phyloP scores from a whole-genome alignment of 352 stramenopile genomes.

The Phytophthora cactorum region DNA sequence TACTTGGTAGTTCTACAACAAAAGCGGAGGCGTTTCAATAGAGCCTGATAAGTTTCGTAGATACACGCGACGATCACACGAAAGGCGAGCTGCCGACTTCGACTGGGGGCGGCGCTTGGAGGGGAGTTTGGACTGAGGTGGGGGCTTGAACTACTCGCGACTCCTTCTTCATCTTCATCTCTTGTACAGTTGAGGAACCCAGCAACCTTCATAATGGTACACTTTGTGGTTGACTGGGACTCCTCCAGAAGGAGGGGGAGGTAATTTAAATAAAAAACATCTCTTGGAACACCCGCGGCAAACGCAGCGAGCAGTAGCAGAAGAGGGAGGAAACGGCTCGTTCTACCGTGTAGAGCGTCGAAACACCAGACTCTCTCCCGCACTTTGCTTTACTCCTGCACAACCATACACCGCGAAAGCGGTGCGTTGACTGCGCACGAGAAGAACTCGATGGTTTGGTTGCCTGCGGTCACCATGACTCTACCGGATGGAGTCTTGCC shows the following conservation, averaged over 20 bases:
- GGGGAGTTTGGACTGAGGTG: conserved; percentile 12
- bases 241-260: conserved; percentile 16
- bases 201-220: conserved; percentile 47
- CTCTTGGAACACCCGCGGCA: conserved; percentile 26
- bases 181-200: conserved; percentile 35
- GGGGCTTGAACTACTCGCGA: conserved; percentile 33
- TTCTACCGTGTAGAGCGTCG: conserved; percentile 7
- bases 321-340: conserved; percentile 10
- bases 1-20: conserved; percentile 65
- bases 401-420: conserved; percentile 64
- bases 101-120: conserved; percentile 19
- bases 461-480: conserved; percentile 76
- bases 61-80: conserved; percentile 41
- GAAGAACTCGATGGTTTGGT: conserved; percentile 90
- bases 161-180: conserved; percentile 37
- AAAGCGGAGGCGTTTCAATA: conserved; percentile 17
- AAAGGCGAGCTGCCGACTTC: conserved; percentile 20
- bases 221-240: conserved; percentile 27
- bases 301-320: conserved; percentile 23
- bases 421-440: conserved; percentile 80
- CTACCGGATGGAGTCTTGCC: conserved; percentile 81
- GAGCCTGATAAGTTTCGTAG: conserved; percentile 27
- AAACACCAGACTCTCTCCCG: conserved; percentile 11
- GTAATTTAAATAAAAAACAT: conserved; percentile 43
- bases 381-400: conserved; percentile 56